A percentile compares a stretch with the other conserved stretches of the same genome.
Evolutionary conservation across 768 basidiomycete genomes (phyloP).

Genomic region (Lactifluus piperatus): DNA sequence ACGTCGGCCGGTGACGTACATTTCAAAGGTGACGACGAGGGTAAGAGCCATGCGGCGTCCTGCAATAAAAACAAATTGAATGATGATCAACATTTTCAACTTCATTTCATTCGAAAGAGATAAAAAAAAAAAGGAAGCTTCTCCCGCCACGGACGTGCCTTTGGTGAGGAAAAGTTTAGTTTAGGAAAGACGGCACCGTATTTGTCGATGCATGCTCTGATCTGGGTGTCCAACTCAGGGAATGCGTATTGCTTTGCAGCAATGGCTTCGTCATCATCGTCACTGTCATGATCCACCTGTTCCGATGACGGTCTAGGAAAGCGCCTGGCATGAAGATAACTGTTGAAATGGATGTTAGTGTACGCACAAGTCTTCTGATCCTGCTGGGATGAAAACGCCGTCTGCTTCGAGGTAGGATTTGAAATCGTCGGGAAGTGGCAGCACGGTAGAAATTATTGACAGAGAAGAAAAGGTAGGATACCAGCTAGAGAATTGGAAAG

Average conservation of each 20-base stretch:
- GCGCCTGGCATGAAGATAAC: neutral
- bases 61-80: too few relatives aligned
- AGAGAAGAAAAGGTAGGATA: slow-evolving; percentile 57
- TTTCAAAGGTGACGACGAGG: slow-evolving; percentile 73
- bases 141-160: slow-evolving; percentile 36
- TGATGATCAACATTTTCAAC: too few relatives aligned
- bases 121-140: too few relatives aligned
- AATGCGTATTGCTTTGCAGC: slow-evolving; percentile 46
- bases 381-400: slow-evolving; percentile 75
- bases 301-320: slow-evolving; percentile 33
- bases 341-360: neutral
- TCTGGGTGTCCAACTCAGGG: slow-evolving; percentile 70
- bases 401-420: slow-evolving; percentile 70
- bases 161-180: slow-evolving; percentile 93
- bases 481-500: slow-evolving; percentile 83
- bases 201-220: slow-evolving; percentile 51
- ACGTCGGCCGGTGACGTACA: slow-evolving; percentile 86
- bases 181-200: slow-evolving; percentile 92
- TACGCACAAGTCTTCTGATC: slow-evolving; percentile 68
- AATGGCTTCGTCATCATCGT: slow-evolving; percentile 34
- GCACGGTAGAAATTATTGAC: slow-evolving; percentile 65
- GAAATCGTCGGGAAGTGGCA: slow-evolving; percentile 61
- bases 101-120: neutral
- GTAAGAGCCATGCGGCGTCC: slow-evolving; percentile 91
- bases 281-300: slow-evolving; percentile 35